Evolutionary conservation across 2,329 filamentous ascomycete genomes (phyloP).

Genomic region (Hypoxylon sp.): DNA sequence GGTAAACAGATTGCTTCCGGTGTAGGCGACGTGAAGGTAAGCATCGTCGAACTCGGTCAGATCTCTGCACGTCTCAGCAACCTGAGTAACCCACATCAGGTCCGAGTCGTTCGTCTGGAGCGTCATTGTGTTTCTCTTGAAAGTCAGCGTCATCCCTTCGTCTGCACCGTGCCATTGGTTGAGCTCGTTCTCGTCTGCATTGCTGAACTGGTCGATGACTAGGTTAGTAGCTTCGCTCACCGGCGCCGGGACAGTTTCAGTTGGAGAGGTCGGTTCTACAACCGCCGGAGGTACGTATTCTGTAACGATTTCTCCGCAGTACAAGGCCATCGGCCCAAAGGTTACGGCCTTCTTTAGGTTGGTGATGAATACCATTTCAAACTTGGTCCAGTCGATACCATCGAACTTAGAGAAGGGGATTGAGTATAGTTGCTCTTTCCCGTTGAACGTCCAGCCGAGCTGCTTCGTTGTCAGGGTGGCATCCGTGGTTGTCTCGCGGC

Average conservation of each 20-base stretch:
- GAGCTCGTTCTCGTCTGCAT: conserved; percentile 66
- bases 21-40: conserved; percentile 74
- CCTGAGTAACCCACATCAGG: conserved; percentile 70
- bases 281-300: conserved; percentile 62
- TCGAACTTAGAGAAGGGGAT: conserved; percentile 66
- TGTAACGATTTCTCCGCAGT: conserved; percentile 64
- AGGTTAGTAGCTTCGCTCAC: conserved; percentile 60
- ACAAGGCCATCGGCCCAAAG: conserved; percentile 68
- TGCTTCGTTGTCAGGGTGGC: conserved; percentile 58
- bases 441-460: conserved; percentile 71
- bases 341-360: conserved; percentile 60
- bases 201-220: conserved; percentile 71
- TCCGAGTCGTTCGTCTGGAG: conserved; percentile 71
- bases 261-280: conserved; percentile 55
- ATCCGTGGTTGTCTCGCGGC: conserved; percentile 51
- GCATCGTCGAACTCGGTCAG: conserved; percentile 64
- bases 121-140: conserved; percentile 63
- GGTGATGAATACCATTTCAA: conserved; percentile 64
- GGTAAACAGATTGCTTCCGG: conserved; percentile 71
- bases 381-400: conserved; percentile 63
- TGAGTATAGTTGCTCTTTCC: conserved; percentile 68
- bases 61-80: conserved; percentile 67
- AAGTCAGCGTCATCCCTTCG: conserved; percentile 66
- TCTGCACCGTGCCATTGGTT: conserved; percentile 75
- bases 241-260: conserved; percentile 63